Evolutionary conservation across 345 rosid genomes (phyloP).

Genomic region (Aethionema arabicum): DNA sequence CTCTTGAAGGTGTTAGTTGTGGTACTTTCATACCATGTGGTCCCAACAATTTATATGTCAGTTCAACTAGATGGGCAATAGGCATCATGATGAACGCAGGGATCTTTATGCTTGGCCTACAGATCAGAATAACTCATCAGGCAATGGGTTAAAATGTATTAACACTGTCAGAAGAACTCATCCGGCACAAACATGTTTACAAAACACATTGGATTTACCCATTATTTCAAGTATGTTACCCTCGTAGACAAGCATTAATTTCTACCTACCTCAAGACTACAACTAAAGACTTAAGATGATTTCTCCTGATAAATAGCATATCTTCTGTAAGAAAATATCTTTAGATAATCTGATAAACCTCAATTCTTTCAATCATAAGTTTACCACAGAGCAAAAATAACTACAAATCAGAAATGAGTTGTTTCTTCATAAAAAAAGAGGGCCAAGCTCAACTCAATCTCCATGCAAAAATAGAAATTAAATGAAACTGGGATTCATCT

Average conservation of each 20-base stretch:
- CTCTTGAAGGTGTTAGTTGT: conserved; percentile 85
- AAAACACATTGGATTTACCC: neutral
- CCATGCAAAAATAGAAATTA: conserved; percentile 11
- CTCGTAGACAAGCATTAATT: neutral
- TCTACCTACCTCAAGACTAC: neutral
- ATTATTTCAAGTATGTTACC: neutral
- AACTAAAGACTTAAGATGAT: neutral
- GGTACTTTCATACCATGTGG: conserved; percentile 90
- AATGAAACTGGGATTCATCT: conserved; percentile 8
- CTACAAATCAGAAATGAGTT: neutral
- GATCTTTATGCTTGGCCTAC: conserved; percentile 88
- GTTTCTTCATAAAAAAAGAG: neutral
- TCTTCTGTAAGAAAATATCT: conserved; percentile 3
- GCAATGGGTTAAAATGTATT: conserved; percentile 8
- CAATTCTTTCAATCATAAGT: neutral
- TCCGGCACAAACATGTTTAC: conserved; percentile 13
- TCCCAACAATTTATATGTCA: conserved; percentile 61
- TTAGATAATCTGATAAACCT: conserved; percentile 15
- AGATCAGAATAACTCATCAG: too few relatives aligned
- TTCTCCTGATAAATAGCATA: neutral
- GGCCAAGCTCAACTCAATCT: conserved; percentile 11
- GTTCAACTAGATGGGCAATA: conserved; percentile 70
- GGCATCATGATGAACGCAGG: conserved; percentile 82
- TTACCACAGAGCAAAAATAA: neutral
- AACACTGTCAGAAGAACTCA: conserved; percentile 16